A percentile compares a stretch with the other conserved stretches of the same genome.
phyloP scores from a whole-genome alignment of 306 rosid species.

The Cicer chorassanicum region DNA sequence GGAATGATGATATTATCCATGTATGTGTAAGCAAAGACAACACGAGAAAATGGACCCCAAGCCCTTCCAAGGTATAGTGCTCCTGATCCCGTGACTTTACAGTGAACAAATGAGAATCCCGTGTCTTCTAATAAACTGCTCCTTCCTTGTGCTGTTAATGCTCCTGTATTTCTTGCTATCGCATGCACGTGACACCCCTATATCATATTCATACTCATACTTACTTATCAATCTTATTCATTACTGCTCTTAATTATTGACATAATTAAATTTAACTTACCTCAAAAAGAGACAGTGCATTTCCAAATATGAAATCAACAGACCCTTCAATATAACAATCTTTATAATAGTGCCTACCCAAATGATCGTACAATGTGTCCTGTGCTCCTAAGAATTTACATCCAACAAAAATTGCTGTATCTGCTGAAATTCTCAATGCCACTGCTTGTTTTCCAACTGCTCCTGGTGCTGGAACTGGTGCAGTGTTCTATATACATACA shows the following conservation, averaged over 20 bases:
- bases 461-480: slow-evolving; percentile 77
- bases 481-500: slow-evolving; percentile 57
- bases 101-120: slow-evolving; percentile 68
- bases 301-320: slow-evolving; percentile 77
- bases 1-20: slow-evolving; percentile 72
- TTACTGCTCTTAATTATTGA: slow-evolving; percentile 13
- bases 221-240: no score
- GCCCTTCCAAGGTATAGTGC: slow-evolving; percentile 73
- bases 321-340: slow-evolving; percentile 76
- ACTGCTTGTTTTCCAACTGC: slow-evolving; percentile 79
- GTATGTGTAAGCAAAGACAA: slow-evolving; percentile 63
- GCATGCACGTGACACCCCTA: slow-evolving; percentile 73
- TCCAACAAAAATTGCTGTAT: slow-evolving; percentile 59
- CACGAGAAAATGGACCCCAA: slow-evolving; percentile 70
- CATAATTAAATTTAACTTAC: slow-evolving; percentile 28
- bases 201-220: not conserved
- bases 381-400: slow-evolving; percentile 77
- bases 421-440: slow-evolving; percentile 69
- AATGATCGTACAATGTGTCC: slow-evolving; percentile 72
- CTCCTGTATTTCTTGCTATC: slow-evolving; percentile 52
- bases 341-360: slow-evolving; percentile 74
- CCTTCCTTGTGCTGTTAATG: slow-evolving; percentile 66
- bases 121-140: slow-evolving; percentile 59
- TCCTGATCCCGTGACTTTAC: slow-evolving; percentile 73
- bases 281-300: slow-evolving; percentile 68